Conservation (phyloP, 352 stramenopile species). For the Phytophthora cryptogea region DNA sequence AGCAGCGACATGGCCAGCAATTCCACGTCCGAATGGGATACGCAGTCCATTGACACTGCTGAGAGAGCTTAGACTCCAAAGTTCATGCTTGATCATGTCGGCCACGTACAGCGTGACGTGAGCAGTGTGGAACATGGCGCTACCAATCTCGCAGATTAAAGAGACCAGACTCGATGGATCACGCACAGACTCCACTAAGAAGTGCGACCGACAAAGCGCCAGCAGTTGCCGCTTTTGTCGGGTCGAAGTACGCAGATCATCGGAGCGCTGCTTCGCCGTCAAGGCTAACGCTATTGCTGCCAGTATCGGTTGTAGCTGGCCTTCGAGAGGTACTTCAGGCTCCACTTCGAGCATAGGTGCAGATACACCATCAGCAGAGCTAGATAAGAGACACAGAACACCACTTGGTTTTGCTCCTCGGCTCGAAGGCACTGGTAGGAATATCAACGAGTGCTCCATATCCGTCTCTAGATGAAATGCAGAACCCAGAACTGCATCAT, state of each 20-base stretch:
- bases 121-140: constrained; percentile 69
- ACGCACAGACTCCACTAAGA: constrained; percentile 68
- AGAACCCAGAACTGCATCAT: constrained; percentile 33
- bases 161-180: constrained; percentile 73
- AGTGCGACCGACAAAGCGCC: constrained; percentile 64
- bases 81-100: constrained; percentile 73
- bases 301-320: constrained; percentile 55
- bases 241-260: constrained; percentile 63
- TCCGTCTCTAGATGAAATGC: constrained; percentile 25
- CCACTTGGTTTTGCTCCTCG: constrained; percentile 41
- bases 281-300: constrained; percentile 50
- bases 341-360: constrained; percentile 27
- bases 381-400: constrained; percentile 47
- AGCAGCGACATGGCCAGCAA: constrained; percentile 67
- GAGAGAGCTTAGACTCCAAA: constrained; percentile 74
- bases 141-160: constrained; percentile 73
- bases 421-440: constrained; percentile 54
- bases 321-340: constrained; percentile 19
- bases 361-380: constrained; percentile 10
- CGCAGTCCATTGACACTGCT: constrained; percentile 75
- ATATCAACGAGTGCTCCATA: constrained; percentile 37
- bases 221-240: constrained; percentile 74
- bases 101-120: constrained; percentile 76
- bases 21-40: constrained; percentile 77
- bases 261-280: constrained; percentile 54